Conservation (phyloP, 805 yeast species). For the Teunomyces panamensis region DNA sequence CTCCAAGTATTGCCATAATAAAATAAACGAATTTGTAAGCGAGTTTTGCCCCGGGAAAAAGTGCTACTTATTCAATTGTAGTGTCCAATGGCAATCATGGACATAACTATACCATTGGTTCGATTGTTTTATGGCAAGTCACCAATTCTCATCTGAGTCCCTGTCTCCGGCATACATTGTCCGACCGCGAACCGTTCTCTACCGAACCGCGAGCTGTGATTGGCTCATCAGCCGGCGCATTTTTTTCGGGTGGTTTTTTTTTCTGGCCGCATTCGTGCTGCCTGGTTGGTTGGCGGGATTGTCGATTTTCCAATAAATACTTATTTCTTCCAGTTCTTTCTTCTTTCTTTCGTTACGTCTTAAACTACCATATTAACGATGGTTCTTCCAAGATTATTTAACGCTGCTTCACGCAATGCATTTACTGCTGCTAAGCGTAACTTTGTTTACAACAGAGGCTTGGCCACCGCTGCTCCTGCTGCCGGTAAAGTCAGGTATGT, state of each 20-base stretch:
- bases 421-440: constrained; percentile 86
- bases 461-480: constrained; percentile 72
- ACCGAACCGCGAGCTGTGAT: constrained; percentile 6
- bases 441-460: constrained; percentile 68
- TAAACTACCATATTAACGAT: constrained; percentile 32
- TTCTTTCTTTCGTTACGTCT: constrained; percentile 12
- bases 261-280: constrained; percentile 3
- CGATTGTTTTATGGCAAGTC: background rate
- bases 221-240: constrained; percentile 3
- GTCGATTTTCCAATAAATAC: constrained; percentile 3
- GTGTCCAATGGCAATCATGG: too few relatives aligned
- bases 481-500: constrained; percentile 89
- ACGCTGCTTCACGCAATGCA: constrained; percentile 73
- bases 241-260: constrained; percentile 2
- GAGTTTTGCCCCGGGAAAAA: too few relatives aligned
- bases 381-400: constrained; percentile 57
- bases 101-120: too few relatives aligned
- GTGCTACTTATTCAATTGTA: too few relatives aligned
- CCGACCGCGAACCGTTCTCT: constrained; percentile 5
- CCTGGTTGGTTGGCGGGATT: constrained; percentile 2
- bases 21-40: too few relatives aligned
- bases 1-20: too few relatives aligned
- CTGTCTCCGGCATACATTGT: constrained; percentile 3
- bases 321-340: constrained; percentile 8
- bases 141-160: background rate